Evolutionary conservation across 2,329 filamentous ascomycete species (phyloP).

Genomic region (Alternaria burnsii): DNA sequence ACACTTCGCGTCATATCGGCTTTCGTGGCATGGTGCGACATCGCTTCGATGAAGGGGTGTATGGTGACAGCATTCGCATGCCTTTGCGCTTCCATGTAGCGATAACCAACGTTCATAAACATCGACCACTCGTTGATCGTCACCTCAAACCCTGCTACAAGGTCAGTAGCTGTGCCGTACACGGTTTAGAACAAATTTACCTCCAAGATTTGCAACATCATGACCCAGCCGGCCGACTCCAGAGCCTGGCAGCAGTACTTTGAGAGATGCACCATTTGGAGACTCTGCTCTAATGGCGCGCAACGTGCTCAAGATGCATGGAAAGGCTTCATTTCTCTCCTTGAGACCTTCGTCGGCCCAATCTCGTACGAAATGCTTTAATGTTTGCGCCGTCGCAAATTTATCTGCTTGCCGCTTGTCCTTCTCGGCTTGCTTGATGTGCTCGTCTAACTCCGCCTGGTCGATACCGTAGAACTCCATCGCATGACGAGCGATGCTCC

Average conservation of each 20-base stretch:
- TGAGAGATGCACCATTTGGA: constrained; percentile 29
- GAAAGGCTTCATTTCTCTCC: constrained; percentile 56
- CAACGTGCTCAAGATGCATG: constrained; percentile 45
- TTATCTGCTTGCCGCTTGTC: constrained; percentile 53
- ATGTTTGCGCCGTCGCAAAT: constrained; percentile 60
- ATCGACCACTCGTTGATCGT: constrained; percentile 67
- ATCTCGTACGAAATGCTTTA: constrained; percentile 67
- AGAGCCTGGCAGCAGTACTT: constrained; percentile 62
- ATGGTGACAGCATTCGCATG: constrained; percentile 41
- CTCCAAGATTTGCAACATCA: constrained; percentile 57
- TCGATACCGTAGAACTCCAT: constrained; percentile 59
- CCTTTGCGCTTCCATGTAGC: constrained; percentile 55
- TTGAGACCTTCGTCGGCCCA: constrained; percentile 61
- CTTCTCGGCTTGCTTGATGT: constrained; percentile 52
- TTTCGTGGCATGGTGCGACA: constrained; percentile 64
- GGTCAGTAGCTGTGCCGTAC: not conserved
- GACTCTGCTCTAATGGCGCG: not conserved
- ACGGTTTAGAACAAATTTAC: constrained; percentile 30
- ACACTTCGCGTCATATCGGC: constrained; percentile 59
- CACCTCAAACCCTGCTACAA: constrained; percentile 57
- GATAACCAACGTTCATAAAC: constrained; percentile 65
- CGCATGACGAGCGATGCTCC: constrained; percentile 57
- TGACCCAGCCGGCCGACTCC: constrained; percentile 63
- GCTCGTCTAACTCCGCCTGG: constrained; percentile 56
- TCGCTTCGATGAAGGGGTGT: constrained; percentile 64